Base-by-base conservation (phyloP, 352 stramenopile species). In the Peronospora belbahrii region DNA sequence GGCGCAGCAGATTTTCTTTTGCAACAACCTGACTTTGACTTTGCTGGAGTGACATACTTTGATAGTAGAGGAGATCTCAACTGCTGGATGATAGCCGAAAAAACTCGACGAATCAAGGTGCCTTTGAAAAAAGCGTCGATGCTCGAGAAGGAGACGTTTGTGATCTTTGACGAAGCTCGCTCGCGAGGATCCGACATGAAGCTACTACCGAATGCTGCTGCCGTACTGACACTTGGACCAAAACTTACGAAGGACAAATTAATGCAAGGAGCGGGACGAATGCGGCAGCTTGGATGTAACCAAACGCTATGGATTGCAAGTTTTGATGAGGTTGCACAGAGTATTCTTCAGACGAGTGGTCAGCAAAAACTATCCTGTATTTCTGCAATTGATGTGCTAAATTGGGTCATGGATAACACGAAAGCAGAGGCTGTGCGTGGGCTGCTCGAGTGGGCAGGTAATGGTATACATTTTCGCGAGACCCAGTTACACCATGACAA, bases 171-270 rank as follows among this genome's bases (percentile, higher is more conserved):
- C 56, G 86, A 97, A 35, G 80, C 83, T 6, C 80, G 83, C 1
- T 90, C 85, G 31, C 67, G 86, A 37, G 87, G 86, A 0, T 81
- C 86, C 0, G 88, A 97, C 52, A 83, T 97, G 70, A 95, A 96
- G 52, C 52, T 97, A 2, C 45, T 57, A 11, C n/a, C 47, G 11
- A 33, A 89, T 6, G 79, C 81, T 3, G 43, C 83, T 4, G 87
- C 83, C 8, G 42, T 95, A 38, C 38, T 96, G 15, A 96, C 87
- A 2, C 59, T 97, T 0, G 85, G 83, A 0, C 82, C 84, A 5
- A 79, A 76, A 14, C 65, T 96, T 15, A 85, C 77, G 0, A 97
- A 96, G 41, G 89, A 96, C 52, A 97, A 96, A 40, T 44, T 97
- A 2, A 95, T 96, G 85, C 88, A 97, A 57, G 87, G 83, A n/a